These are phyloP conservation scores for Aspergillus pseudoglaucus DNA, from an alignment of 2,329 filamentous ascomycete species.

Conservation along the genomic window DNA sequence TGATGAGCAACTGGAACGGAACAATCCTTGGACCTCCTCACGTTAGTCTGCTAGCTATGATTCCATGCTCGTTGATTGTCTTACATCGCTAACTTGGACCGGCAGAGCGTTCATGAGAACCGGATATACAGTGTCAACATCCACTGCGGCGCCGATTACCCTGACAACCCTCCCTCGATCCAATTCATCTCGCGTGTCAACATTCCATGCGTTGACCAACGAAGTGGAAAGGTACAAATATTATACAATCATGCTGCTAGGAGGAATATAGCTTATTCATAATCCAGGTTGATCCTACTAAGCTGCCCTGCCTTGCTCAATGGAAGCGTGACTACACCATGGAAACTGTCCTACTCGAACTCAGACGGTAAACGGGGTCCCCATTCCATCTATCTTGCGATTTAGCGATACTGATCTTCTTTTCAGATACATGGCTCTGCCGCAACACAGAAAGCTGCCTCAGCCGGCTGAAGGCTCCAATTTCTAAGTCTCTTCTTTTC, in stretches of 20 bases:
- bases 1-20: constrained; percentile 98
- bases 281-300: constrained; percentile 67
- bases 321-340: constrained; percentile 94
- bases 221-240: constrained; percentile 61
- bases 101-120: constrained; percentile 90
- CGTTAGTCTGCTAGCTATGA: constrained; percentile 49
- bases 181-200: constrained; percentile 94
- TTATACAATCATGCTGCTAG: not conserved
- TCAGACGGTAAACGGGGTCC: constrained; percentile 59
- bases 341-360: constrained; percentile 85
- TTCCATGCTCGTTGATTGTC: constrained; percentile 1
- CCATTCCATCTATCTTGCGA: not conserved
- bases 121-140: constrained; percentile 98
- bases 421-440: constrained; percentile 84
- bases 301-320: constrained; percentile 75
- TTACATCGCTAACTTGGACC: not conserved
- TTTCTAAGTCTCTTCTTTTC: constrained; percentile 33
- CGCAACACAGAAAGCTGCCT: constrained; percentile 86
- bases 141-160: constrained; percentile 85
- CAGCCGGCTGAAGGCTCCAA: constrained; percentile 83
- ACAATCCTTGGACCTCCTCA: constrained; percentile 95
- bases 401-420: not conserved
- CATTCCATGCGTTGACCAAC: constrained; percentile 82
- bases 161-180: constrained; percentile 79
- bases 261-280: no score